phyloP scores from a whole-genome alignment of 768 basidiomycete species.

The Mrakia hoshinonis region DNA sequence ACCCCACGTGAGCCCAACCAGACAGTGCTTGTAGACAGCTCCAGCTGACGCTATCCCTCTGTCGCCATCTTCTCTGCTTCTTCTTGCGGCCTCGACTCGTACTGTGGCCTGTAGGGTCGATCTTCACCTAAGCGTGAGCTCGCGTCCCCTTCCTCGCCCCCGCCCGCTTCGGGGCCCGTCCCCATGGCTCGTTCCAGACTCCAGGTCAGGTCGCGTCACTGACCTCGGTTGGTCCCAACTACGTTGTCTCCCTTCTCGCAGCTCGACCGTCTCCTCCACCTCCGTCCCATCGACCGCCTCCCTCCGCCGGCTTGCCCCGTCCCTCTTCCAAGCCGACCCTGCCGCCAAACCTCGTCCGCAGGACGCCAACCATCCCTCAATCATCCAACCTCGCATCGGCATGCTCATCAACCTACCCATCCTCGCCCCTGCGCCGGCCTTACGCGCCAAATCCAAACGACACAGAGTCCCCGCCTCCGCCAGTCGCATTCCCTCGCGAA shows the following conservation, averaged over 20 bases:
- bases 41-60: not conserved
- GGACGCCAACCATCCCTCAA: not conserved
- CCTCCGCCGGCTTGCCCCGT: not conserved
- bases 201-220: too few relatives aligned
- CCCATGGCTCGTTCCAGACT: not conserved
- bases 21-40: not conserved
- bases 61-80: not conserved
- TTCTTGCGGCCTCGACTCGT: not conserved
- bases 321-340: not conserved
- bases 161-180: not conserved
- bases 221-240: too few relatives aligned
- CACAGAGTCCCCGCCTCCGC: not conserved
- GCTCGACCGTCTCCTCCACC: conserved; percentile 3
- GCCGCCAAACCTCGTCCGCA: conserved; percentile 8
- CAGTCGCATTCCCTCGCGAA: not conserved
- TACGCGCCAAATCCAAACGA: not conserved
- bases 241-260: not conserved
- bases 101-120: not conserved
- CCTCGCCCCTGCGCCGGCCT: not conserved
- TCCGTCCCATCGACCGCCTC: not conserved
- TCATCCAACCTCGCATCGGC: not conserved
- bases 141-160: not conserved
- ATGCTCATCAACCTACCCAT: not conserved
- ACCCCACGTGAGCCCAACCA: not conserved
- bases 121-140: conserved; percentile 5